Conservation (phyloP, 2,329 filamentous ascomycete species). For the Allantophomopsis lycopodina region DNA sequence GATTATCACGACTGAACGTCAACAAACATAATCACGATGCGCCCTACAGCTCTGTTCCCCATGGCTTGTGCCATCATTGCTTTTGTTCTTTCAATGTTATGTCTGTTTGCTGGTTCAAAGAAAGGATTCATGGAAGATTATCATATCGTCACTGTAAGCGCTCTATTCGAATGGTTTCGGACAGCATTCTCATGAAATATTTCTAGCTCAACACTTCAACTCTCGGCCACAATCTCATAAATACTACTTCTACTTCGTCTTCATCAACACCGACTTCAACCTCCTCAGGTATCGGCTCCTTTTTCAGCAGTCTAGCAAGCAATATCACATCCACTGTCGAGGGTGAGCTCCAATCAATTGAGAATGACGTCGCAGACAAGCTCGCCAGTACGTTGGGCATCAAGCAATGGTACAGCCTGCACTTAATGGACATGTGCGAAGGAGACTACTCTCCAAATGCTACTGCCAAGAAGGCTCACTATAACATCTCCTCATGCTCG, state of each 20-base stretch:
- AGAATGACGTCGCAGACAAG: constrained; percentile 21
- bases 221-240: constrained; percentile 26
- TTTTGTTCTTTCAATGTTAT: constrained; percentile 43
- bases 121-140: constrained; percentile 39
- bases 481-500: constrained; percentile 40
- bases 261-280: constrained; percentile 16
- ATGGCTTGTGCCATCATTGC: constrained; percentile 33
- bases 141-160: constrained; percentile 36
- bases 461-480: constrained; percentile 22
- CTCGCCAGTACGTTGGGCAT: constrained; percentile 34
- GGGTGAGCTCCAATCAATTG: constrained; percentile 17
- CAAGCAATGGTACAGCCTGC: constrained; percentile 45
- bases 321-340: constrained; percentile 24
- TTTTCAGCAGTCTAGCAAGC: constrained; percentile 18
- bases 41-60: constrained; percentile 32
- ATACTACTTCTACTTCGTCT: constrained; percentile 11
- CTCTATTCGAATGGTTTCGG: not conserved
- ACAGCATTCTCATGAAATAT: not conserved
- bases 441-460: constrained; percentile 22
- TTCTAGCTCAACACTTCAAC: constrained; percentile 41
- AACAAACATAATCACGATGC: constrained; percentile 20
- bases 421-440: constrained; percentile 46
- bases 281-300: constrained; percentile 16
- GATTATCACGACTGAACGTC: no score
- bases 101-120: constrained; percentile 46